phyloP scores from a whole-genome alignment of 139 green algal genomes.

The Micractinium sp. region DNA sequence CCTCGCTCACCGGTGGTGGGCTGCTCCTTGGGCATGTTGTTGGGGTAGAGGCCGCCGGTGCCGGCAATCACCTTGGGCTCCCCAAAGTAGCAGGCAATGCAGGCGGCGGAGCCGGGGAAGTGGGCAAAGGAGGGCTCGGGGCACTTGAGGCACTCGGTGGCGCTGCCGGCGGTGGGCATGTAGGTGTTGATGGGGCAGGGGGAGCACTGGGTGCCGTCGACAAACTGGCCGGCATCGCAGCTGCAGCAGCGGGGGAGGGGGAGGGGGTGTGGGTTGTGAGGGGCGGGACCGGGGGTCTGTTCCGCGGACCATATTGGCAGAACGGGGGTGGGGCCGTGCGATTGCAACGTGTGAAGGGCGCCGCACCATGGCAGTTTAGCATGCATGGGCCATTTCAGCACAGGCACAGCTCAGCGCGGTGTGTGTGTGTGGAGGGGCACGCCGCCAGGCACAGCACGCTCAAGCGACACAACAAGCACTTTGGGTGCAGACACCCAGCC shows the following conservation, averaged over 20 bases:
- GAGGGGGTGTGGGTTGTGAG: no score
- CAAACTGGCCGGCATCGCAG: neutral
- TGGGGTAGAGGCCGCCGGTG: neutral
- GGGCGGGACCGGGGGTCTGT: no score
- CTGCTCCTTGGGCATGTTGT: neutral
- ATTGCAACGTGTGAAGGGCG: no score
- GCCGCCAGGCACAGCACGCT: no score
- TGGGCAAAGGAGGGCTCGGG: neutral
- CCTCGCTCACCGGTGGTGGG: neutral
- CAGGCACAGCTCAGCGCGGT: no score
- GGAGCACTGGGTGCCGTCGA: neutral
- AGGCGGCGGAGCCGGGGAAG: neutral
- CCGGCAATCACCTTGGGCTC: neutral
- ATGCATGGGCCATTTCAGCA: no score
- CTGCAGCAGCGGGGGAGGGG: neutral
- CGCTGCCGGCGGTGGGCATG: neutral
- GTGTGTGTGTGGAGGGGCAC: no score
- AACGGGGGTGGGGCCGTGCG: no score
- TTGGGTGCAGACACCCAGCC: no score
- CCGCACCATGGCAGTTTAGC: no score
- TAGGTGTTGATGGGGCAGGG: neutral
- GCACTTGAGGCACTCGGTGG: slow-evolving; percentile 5
- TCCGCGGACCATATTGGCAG: no score
- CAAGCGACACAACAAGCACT: no score
- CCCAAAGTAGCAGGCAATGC: neutral